Base-by-base conservation (phyloP, 768 basidiomycete genomes). In the Dacryopinax primogenitus region DNA sequence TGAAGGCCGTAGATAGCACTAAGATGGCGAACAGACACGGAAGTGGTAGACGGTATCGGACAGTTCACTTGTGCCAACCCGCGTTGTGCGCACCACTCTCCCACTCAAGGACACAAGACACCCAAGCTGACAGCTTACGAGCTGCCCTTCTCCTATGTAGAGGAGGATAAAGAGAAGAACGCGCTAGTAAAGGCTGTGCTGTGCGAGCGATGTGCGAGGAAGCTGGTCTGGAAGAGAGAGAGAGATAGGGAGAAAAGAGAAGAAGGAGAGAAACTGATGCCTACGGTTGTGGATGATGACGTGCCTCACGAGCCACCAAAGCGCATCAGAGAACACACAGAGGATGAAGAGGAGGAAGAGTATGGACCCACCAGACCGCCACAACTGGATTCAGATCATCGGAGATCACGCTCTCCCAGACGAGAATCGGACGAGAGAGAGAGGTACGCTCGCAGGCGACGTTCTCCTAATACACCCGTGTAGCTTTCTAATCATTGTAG, bases 141-240 rank as follows among this genome's bases (percentile, higher is more conserved):
- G 74, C 79, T 97, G 1, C 94, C 93, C 0, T 98, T 98, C 71
- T 81, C 84, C 7, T 97, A 98, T 74, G 76, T 81, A 23, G 95
- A 98, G 71, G 83, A 83, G 13, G 81, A 84, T 69, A 74, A 71
- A 61, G 93, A 90, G 74, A 82, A 82, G 62, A 71, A 69, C n/a
- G 91, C 92, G 0, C 77, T 98, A 13, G 95, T 98, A 62, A 98
- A 98, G 73, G 84, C 94, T 1, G 91, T 91, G 1, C 75, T 97
- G 33, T 98, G 95, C 72, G 74, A 78, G 32, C 81, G 78, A 70
- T 97, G 95, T 71, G 76, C 83, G 62, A 83, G 83, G 73, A 97
- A 95, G 79, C 76, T 98, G 70, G 84, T 87, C 83, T 92, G 87
- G 84, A 92, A 90, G 73, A 78, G 86, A 69, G 81, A 79, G 71